These are phyloP conservation scores for Corrigiola litoralis DNA, from an alignment of 179 eudicot species.

Conservation along the genomic window DNA sequence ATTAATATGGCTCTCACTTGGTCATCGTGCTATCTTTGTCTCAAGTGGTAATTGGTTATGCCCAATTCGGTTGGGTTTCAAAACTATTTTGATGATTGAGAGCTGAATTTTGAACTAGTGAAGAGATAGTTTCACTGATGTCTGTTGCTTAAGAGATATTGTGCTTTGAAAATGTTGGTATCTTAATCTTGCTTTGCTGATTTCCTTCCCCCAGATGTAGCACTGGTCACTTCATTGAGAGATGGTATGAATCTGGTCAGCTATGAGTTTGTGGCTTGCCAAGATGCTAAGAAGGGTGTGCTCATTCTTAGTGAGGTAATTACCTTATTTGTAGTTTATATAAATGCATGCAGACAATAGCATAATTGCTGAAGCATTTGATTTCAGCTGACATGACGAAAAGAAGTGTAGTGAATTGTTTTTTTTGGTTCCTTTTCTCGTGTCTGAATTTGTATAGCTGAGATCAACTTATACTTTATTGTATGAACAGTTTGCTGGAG, in stretches of 20 bases:
- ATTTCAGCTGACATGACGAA: too few relatives aligned
- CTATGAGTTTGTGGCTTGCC: conserved; percentile 98
- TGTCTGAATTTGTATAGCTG: not conserved
- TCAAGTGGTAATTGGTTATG: too few relatives aligned
- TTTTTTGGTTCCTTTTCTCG: too few relatives aligned
- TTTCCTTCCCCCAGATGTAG: conserved; percentile 56
- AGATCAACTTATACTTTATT: not conserved
- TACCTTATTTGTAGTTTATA: not conserved
- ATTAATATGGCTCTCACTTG: too few relatives aligned
- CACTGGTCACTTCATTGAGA: conserved; percentile 91
- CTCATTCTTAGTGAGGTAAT: conserved; percentile 96
- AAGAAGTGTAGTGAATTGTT: too few relatives aligned
- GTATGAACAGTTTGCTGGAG: conserved; percentile 79
- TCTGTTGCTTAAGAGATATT: too few relatives aligned
- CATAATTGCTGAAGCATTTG: too few relatives aligned
- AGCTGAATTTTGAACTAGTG: too few relatives aligned
- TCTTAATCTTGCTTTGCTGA: not conserved
- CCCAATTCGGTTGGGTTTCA: too few relatives aligned
- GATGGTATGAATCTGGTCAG: conserved; percentile 99
- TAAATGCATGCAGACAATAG: not conserved
- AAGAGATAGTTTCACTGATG: too few relatives aligned
- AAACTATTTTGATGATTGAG: too few relatives aligned
- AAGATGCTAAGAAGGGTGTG: conserved; percentile 85
- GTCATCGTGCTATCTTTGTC: too few relatives aligned
- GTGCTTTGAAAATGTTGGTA: not conserved